Percentiles rank a stretch among this genome's conserved stretches.
Conservation (phyloP, 2,329 filamentous ascomycete genomes). For the Trichoderma endophyticum region DNA sequence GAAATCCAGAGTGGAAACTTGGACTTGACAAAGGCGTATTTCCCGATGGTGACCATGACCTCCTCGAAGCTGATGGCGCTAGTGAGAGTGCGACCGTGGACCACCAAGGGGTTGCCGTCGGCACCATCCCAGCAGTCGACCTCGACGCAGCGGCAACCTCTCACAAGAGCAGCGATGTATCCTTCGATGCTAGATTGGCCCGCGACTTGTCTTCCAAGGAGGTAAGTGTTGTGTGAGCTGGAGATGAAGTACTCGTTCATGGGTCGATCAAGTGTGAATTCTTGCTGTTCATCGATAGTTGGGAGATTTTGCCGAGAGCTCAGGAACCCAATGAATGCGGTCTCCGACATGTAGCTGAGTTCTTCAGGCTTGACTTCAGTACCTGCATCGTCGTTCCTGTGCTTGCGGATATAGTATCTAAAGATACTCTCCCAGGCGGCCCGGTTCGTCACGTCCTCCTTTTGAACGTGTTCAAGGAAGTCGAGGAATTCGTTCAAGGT, state of each 20-base stretch:
- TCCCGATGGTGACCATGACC: constrained; percentile 88
- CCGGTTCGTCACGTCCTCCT: constrained; percentile 67
- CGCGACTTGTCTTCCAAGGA: constrained; percentile 84
- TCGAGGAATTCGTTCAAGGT: constrained; percentile 68
- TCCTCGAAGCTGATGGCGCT: constrained; percentile 86
- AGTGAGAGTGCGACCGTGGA: constrained; percentile 86
- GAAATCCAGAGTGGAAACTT: constrained; percentile 90
- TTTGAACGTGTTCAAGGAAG: constrained; percentile 73
- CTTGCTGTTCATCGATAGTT: constrained; percentile 57
- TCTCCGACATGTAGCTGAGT: constrained; percentile 64
- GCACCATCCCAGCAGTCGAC: constrained; percentile 97
- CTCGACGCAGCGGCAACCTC: constrained; percentile 91
- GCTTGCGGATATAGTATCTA: constrained; percentile 62
- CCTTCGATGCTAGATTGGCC: constrained; percentile 91
- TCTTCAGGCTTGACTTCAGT: constrained; percentile 46
- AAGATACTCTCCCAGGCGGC: constrained; percentile 71
- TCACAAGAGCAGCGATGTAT: constrained; percentile 83
- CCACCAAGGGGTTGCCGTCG: constrained; percentile 83
- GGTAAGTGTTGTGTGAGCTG: constrained; percentile 97
- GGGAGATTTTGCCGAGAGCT: constrained; percentile 71
- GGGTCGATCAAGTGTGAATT: constrained; percentile 71
- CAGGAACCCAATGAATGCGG: constrained; percentile 74
- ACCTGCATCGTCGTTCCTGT: constrained; percentile 46
- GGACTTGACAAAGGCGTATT: constrained; percentile 88
- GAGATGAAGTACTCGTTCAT: constrained; percentile 98